phyloP scores from a whole-genome alignment of 495 filamentous ascomycete species.

The Podospora pseudocomata region DNA sequence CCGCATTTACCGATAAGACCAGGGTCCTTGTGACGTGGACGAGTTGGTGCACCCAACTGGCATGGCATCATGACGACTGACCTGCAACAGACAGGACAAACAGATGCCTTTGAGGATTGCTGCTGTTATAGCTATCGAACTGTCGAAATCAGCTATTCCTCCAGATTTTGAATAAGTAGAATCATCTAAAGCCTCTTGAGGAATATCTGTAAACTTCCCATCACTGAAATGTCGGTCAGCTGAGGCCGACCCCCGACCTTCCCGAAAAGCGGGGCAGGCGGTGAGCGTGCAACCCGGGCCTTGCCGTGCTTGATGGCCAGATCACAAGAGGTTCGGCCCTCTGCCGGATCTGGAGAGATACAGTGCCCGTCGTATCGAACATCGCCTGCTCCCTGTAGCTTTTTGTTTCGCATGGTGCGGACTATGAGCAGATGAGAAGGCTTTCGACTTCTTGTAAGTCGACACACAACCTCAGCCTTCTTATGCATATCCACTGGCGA shows the following conservation, averaged over 20 bases:
- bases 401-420: background rate
- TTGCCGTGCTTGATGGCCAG: background rate
- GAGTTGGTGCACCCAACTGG: background rate
- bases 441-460: background rate
- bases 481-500: background rate
- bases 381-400: background rate
- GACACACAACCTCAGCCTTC: background rate
- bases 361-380: background rate
- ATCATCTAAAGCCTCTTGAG: too few species aligned
- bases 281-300: background rate
- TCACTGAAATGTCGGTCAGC: background rate
- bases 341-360: background rate
- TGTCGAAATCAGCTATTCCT: too few species aligned
- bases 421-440: background rate
- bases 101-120: background rate
- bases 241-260: background rate
- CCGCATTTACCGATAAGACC: slow-evolving; percentile 11
- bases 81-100: background rate
- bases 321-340: background rate
- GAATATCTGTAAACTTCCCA: background rate
- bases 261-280: background rate
- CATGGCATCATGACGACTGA: background rate
- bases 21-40: background rate
- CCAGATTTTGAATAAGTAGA: too few species aligned
- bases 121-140: background rate